phyloP scores from a whole-genome alignment of 805 yeast species.

The Suhomyces emberorum region DNA sequence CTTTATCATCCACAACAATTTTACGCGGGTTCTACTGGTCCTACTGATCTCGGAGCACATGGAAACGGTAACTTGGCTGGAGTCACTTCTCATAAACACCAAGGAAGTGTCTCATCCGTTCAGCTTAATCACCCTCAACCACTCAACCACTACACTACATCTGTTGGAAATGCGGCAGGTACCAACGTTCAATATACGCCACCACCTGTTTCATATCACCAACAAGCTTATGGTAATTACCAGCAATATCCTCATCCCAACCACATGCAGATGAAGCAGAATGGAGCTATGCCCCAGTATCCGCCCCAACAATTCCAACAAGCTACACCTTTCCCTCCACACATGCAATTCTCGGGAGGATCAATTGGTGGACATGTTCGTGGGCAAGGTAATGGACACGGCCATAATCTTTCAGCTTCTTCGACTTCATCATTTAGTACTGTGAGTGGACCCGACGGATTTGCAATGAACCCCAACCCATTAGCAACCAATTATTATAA shows the following conservation, averaged over 20 bases:
- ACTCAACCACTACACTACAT: slow-evolving; percentile 6
- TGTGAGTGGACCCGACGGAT: slow-evolving; percentile 3
- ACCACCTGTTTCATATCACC: slow-evolving; percentile 1
- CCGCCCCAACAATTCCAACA: slow-evolving; percentile 2
- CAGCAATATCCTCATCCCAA: slow-evolving; percentile 1
- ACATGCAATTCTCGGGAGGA: not conserved
- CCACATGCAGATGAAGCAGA: not conserved
- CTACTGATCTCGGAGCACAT: slow-evolving; percentile 1
- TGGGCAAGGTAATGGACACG: slow-evolving; percentile 1
- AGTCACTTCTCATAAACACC: slow-evolving; percentile 3
- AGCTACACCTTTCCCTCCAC: slow-evolving; percentile 1
- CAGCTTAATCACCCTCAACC: slow-evolving; percentile 7
- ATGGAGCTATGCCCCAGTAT: not conserved
- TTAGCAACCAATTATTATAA: slow-evolving; percentile 3
- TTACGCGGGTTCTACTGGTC: slow-evolving; percentile 1
- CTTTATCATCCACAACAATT: slow-evolving; percentile 5
- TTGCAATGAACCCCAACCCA: slow-evolving; percentile 1
- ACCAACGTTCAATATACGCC: slow-evolving; percentile 1
- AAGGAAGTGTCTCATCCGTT: slow-evolving; percentile 7
- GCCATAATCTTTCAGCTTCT: slow-evolving; percentile 4
- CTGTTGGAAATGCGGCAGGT: not conserved
- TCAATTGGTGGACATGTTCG: not conserved
- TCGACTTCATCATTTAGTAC: slow-evolving; percentile 5
- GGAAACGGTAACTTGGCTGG: not conserved
- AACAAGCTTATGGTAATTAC: not conserved